Base-by-base conservation (phyloP, 2,329 filamentous ascomycete species). In the Zarea fungicola region DNA sequence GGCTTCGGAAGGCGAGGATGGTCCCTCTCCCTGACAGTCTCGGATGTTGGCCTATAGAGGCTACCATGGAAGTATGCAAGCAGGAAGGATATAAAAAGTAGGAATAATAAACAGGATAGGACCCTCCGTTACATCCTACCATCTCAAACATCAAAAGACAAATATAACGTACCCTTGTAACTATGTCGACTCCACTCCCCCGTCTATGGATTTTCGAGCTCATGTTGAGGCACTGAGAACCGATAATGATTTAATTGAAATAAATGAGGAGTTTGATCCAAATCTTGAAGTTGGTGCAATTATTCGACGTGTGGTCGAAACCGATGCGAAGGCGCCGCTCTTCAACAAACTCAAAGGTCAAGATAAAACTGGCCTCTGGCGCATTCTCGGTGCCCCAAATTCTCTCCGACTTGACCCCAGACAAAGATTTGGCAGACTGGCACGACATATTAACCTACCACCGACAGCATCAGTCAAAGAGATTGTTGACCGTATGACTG, bases 311-410 rank as follows among this genome's bases (percentile, higher is more conserved):
- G 72, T 70, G 8, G 69, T 65, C 51, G 75, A 78, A 51, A 67
- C 60, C 0, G 55, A 73, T 36, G 68, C 66, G 48, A 73, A 72
- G 42, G 74, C 75, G 1, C 74, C 74, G 0, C 64, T 78, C 0
- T 76, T 78, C 64, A 73, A 76, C 58, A 78, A 77, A 22, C 49
- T 78, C 46, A 74, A 69, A 45, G 74, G 74, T 2, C 59, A 61
- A 5, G 55, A 69, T 26, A n/a, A n/a, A n/a, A 55, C 74, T 32
- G 74, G 74, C 8, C 60, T 78, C 1, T 77, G 62, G 52, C 63
- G 73, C 9, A 76, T 77, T 19, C 63, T 78, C 5, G 74, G 73
- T 19, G 68, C 67, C 0, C 66, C 73, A 0, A 68, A 58, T 4
- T 65, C 63, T 1, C 60, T 76, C 0, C 58, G 71, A 1, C 61